A percentile compares a stretch with the other conserved stretches of the same genome.
These are phyloP conservation scores for Mycena belliarum DNA, from an alignment of 768 basidiomycete genomes.

Conservation along the genomic window DNA sequence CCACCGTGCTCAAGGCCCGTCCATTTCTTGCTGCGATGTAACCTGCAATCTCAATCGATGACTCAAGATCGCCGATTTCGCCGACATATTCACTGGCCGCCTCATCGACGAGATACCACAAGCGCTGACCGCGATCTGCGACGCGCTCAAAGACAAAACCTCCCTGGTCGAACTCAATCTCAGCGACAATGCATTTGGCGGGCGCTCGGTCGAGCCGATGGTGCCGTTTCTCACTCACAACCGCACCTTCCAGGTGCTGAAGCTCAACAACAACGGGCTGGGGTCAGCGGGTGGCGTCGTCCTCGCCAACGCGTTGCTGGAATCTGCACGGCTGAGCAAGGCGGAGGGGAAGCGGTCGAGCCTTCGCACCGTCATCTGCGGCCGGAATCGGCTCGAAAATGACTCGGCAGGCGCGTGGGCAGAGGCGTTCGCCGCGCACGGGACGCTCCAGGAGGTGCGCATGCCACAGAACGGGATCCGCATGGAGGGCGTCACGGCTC, in stretches of 20 bases:
- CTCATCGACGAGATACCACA: constrained; percentile 93
- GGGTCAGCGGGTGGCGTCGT: constrained; percentile 86
- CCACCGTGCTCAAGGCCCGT: constrained; percentile 69
- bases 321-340: constrained; percentile 71
- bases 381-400: constrained; percentile 93
- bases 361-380: constrained; percentile 83
- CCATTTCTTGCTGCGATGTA: background rate
- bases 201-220: constrained; percentile 91
- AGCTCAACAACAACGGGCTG: constrained; percentile 95
- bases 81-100: constrained; percentile 97
- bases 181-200: constrained; percentile 96
- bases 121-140: constrained; percentile 86
- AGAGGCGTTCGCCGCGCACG: constrained; percentile 84
- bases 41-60: constrained; percentile 1
- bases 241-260: constrained; percentile 78
- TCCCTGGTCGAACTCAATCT: constrained; percentile 87
- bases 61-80: constrained; percentile 86
- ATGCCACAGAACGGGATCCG: constrained; percentile 99
- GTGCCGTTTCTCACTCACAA: constrained; percentile 87
- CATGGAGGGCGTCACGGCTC: constrained; percentile 82
- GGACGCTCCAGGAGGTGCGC: constrained; percentile 77
- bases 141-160: constrained; percentile 78
- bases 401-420: constrained; percentile 85
- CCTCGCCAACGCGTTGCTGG: constrained; percentile 80
- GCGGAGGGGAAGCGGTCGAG: constrained; percentile 69